Percentiles rank a stretch among this genome's conserved stretches.
Conservation (phyloP, 2,329 filamentous ascomycete species). For the Colletotrichum chrysophilum region DNA sequence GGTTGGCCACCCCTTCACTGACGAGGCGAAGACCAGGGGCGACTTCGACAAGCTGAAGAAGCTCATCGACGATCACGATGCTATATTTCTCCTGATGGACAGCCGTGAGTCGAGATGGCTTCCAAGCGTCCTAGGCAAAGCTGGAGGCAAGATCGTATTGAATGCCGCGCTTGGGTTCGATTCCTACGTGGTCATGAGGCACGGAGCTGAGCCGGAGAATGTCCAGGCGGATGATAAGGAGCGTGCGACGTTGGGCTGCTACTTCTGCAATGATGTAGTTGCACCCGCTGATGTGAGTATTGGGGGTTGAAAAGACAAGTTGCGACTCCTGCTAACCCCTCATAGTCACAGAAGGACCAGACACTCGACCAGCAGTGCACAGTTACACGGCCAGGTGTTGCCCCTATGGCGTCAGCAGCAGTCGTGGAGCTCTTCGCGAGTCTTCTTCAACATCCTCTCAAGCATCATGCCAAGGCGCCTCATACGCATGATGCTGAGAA, state of each 20-base stretch:
- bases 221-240: conserved; percentile 43
- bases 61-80: conserved; percentile 86
- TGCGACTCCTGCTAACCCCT: not conserved
- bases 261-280: conserved; percentile 98
- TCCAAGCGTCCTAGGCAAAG: conserved; percentile 94
- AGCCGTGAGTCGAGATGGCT: conserved; percentile 94
- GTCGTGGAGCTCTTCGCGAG: conserved; percentile 90
- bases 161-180: conserved; percentile 97
- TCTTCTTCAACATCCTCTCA: conserved; percentile 83
- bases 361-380: conserved; percentile 98
- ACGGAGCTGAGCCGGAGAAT: conserved; percentile 69
- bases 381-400: conserved; percentile 90
- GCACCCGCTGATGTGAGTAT: conserved; percentile 85
- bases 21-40: conserved; percentile 70
- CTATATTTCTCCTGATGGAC: conserved; percentile 96
- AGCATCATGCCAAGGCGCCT: conserved; percentile 66
- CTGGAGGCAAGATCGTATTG: conserved; percentile 91
- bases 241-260: conserved; percentile 83
- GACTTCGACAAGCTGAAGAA: conserved; percentile 79
- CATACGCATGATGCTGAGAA: conserved; percentile 52
- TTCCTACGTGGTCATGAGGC: conserved; percentile 96
- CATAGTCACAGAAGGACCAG: conserved; percentile 87
- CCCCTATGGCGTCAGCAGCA: conserved; percentile 88
- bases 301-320: not conserved
- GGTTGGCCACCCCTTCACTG: conserved; percentile 86